Conservation (phyloP, 306 rosid species). For the Lathyrus aphaca region DNA sequence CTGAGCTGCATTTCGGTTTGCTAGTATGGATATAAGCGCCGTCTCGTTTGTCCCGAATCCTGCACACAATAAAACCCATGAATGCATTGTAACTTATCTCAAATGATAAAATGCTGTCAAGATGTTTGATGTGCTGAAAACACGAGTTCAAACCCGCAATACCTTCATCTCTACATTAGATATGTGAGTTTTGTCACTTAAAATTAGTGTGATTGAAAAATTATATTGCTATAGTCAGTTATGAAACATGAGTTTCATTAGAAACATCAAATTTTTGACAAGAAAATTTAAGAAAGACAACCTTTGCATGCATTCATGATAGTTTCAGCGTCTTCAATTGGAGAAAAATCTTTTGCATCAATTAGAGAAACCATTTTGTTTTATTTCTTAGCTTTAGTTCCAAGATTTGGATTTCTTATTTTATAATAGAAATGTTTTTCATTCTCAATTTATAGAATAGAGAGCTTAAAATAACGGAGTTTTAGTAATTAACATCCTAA, state of each 20-base stretch:
- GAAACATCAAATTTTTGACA: background rate
- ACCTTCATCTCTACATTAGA: background rate
- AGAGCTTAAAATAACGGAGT: conserved; percentile 9
- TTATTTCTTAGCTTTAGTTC: conserved; percentile 12
- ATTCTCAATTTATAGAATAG: conserved; percentile 35
- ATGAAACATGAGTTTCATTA: background rate
- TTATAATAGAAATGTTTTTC: background rate
- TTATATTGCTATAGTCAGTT: background rate
- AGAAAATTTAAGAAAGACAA: conserved; percentile 21
- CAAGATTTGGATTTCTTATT: background rate
- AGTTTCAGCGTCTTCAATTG: conserved; percentile 55
- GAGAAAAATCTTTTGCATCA: conserved; percentile 44
- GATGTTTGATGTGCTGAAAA: background rate
- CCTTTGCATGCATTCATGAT: conserved; percentile 63
- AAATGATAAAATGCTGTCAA: background rate
- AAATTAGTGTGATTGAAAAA: background rate
- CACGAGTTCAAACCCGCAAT: background rate
- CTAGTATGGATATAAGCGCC: conserved; percentile 48
- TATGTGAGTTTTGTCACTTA: background rate
- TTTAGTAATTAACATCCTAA: conserved; percentile 5
- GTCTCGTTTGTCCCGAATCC: conserved; percentile 63
- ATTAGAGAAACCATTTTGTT: conserved; percentile 48
- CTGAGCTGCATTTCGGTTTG: conserved; percentile 57
- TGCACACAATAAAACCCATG: conserved; percentile 19
- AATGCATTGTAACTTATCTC: background rate